Evolutionary conservation across 2,329 filamentous ascomycete genomes (phyloP), one percentile per base, ranked within the genome.

Genomic region (Trichophyton simii): DNA sequence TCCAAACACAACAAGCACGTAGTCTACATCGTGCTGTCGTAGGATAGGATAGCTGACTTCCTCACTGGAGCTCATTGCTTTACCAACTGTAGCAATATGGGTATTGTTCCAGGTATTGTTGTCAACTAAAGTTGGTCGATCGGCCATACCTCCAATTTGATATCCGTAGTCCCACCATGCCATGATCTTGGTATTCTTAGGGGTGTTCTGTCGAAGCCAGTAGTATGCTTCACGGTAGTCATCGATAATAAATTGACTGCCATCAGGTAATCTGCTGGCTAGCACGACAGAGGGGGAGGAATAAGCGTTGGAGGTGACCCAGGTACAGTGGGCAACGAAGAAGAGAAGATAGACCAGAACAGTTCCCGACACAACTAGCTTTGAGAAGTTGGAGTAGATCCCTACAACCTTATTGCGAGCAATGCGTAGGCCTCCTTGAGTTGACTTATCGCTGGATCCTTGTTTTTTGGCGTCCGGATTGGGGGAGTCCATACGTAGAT

Each of bases 21-120:
- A 99, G 76, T 99, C 92, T 2, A 99, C 94, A 76, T 99, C 94
- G 71, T 99, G 94, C 76, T 97, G 90, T 67, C 91, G 88, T 84
- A 99, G 92, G 72, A 99, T 99, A 2, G 91, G 90, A 76, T 99
- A 99, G 78, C 91, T 96, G 76, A 97, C 91, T 75, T 99, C 95
- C 76, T 99, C 94, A 54, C 89, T 82, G 6, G 91, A 96, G 78
- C 88, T 94, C 94, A 99, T 97, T 48, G 94, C 94, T 79, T 99
- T 99, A 71, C 94, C 94, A 62, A 99, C 94, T 13, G 94, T 99
- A 60, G 94, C 94, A 76, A 99, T 99, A 75, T 99, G 94, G 6
- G 94, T 99, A 80, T 99, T 99, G 81, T 99, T 99, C 94, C 94
- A 99, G 1, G 94, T 99, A 79, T 99, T 99, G 81, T 99, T 99